phyloP scores from a whole-genome alignment of 2,329 filamentous ascomycete species.

The Beauveria caledonica region DNA sequence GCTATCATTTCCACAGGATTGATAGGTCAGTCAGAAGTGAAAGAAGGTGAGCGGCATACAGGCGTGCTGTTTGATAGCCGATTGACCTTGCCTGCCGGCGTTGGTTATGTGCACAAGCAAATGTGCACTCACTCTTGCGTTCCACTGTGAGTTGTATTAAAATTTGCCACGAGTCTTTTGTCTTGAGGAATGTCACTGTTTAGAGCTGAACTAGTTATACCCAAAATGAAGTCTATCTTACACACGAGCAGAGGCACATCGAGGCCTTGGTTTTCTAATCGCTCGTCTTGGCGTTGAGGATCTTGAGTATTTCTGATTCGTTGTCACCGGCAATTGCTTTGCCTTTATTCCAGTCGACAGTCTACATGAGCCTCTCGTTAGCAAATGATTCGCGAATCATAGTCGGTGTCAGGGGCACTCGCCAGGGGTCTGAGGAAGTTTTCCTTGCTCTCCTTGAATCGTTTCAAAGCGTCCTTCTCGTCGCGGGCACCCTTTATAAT shows the following conservation, averaged over 20 bases:
- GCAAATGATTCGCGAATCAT: background rate
- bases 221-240: slow-evolving; percentile 12
- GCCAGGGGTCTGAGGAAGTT: slow-evolving; percentile 72
- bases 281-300: slow-evolving; percentile 53
- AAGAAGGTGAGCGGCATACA: background rate
- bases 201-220: slow-evolving; percentile 2
- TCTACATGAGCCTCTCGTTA: slow-evolving; percentile 24
- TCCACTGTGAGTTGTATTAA: background rate
- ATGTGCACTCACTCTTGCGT: background rate
- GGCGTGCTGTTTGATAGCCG: background rate
- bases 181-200: background rate
- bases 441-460: slow-evolving; percentile 60
- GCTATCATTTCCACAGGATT: slow-evolving; percentile 12
- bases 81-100: background rate
- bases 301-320: slow-evolving; percentile 81
- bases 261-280: background rate
- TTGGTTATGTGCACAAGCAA: background rate
- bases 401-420: slow-evolving; percentile 27
- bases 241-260: slow-evolving; percentile 10
- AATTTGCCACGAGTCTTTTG: background rate
- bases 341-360: slow-evolving; percentile 92
- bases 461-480: slow-evolving; percentile 70
- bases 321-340: slow-evolving; percentile 69
- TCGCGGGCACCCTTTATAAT: slow-evolving; percentile 68
- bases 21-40: slow-evolving; percentile 9